phyloP scores from a whole-genome alignment of 495 filamentous ascomycete species.

The Talaromyces wortmannii region DNA sequence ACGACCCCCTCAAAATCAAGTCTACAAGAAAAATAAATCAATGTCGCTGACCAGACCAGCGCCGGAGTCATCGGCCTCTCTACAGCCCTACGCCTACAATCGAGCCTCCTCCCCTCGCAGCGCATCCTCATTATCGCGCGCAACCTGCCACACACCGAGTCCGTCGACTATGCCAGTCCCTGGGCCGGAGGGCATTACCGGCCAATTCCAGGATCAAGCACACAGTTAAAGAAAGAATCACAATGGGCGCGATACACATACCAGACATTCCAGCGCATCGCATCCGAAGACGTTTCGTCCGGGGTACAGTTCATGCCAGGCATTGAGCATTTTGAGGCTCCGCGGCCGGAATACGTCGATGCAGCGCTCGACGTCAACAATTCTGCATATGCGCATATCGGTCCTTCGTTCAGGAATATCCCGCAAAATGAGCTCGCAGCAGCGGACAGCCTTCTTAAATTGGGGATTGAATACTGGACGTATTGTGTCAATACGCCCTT shows the following conservation, averaged over 20 bases:
- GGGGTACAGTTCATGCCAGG: conserved; percentile 40
- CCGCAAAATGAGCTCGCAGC: conserved; percentile 29
- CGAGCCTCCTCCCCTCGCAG: conserved; percentile 32
- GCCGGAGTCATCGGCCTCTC: conserved; percentile 45
- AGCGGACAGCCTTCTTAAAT: conserved; percentile 24
- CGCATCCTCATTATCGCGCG: conserved; percentile 15
- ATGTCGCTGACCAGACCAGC: conserved; percentile 19
- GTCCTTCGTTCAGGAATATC: conserved; percentile 36
- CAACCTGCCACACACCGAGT: conserved; percentile 45
- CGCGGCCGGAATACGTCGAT: conserved; percentile 35
- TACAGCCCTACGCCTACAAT: not conserved
- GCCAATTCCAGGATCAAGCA: conserved; percentile 38
- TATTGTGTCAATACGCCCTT: conserved; percentile 57
- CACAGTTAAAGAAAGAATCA: conserved; percentile 38
- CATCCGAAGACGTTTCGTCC: conserved; percentile 29
- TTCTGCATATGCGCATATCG: conserved; percentile 21
- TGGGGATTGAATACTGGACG: conserved; percentile 51
- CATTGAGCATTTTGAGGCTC: conserved; percentile 53
- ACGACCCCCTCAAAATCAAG: not conserved
- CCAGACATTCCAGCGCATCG: conserved; percentile 32
- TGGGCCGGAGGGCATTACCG: conserved; percentile 63
- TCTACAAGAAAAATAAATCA: too few relatives aligned
- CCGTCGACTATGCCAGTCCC: conserved; percentile 57
- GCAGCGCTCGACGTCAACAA: conserved; percentile 26
- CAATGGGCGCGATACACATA: conserved; percentile 45